Conservation (phyloP, 148 eudicot species). For the Fagopyrum homotropicum region DNA sequence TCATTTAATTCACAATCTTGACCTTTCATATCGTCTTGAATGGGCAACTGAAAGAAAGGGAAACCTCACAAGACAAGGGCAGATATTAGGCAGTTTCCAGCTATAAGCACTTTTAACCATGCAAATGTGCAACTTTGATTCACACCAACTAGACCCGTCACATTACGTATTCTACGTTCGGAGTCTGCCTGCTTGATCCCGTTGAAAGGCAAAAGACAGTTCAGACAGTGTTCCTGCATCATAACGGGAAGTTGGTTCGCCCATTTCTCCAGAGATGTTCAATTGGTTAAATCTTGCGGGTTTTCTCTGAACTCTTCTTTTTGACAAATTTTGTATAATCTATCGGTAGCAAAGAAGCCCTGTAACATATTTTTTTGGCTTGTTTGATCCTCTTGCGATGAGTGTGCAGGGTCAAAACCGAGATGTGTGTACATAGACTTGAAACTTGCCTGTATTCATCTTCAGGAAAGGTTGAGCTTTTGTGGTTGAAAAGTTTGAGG, state of each 20-base stretch:
- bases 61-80: constrained; percentile 56
- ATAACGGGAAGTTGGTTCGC: too few relatives aligned
- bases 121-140: background rate
- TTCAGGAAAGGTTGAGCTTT: background rate
- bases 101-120: constrained; percentile 19
- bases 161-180: background rate
- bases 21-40: constrained; percentile 74
- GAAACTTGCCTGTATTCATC: background rate
- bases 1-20: constrained; percentile 66
- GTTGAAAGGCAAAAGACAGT: background rate
- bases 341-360: background rate
- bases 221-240: too few relatives aligned
- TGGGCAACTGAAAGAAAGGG: constrained; percentile 80
- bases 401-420: background rate
- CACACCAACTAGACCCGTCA: background rate
- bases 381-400: background rate
- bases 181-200: background rate
- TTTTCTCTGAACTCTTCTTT: background rate
- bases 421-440: background rate
- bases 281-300: background rate
- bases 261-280: too few relatives aligned
- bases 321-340: background rate
- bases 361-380: background rate
- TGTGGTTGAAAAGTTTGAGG: background rate
- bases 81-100: constrained; percentile 67